Base-by-base conservation (phyloP, 1,139 yeast genomes). In the Taphrina communis region DNA sequence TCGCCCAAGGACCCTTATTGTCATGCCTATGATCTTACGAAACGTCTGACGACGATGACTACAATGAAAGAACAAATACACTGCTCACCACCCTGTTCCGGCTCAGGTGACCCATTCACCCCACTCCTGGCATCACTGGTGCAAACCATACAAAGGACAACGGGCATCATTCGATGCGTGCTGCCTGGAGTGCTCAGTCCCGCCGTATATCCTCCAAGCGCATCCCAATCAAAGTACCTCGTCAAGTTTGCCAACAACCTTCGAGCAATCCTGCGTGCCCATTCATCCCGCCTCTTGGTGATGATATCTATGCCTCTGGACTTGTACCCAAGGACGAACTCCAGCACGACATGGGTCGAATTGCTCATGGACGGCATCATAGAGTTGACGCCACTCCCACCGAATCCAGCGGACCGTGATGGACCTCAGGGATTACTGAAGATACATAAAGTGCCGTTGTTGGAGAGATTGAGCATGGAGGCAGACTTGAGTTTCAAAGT, bases 161-260 rank as follows among this genome's bases (percentile, higher is more conserved):
- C 73, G 0, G 72, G 72, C 11, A 71, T 89, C 44, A 81, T 91
- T 5, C 81, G 98, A 71, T 77, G 94, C 1, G 84, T 89, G 0
- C 77, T 92, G 2, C 98, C 99, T 0, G 83, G 86, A 11, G 81
- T 94, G 44, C 80, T 94, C 68, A 89, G 89, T 73, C 99, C 99
- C 0, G 86, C 90, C 21, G 76, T 87, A 59, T 93, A 90, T 76
- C 82, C 86, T 1, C 88, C 90, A 1, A 75, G 75, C n/a, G 77
- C 82, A 65, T 81, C 86, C 5, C 76, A 80, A 14, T 82, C 88
- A 0, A 74, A 80, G 0, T 83, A 83, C 66, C 80, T 88, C 0
- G 75, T 90, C 4, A 87, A 88, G 2, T 86, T 94, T 71, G 72
- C 90, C 17, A 89, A 86, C 75, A 80, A 86, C 1, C 77, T 94